These are phyloP conservation scores for Yarrowia sp. DNA, from an alignment of 805 yeast species.

Conservation along the genomic window DNA sequence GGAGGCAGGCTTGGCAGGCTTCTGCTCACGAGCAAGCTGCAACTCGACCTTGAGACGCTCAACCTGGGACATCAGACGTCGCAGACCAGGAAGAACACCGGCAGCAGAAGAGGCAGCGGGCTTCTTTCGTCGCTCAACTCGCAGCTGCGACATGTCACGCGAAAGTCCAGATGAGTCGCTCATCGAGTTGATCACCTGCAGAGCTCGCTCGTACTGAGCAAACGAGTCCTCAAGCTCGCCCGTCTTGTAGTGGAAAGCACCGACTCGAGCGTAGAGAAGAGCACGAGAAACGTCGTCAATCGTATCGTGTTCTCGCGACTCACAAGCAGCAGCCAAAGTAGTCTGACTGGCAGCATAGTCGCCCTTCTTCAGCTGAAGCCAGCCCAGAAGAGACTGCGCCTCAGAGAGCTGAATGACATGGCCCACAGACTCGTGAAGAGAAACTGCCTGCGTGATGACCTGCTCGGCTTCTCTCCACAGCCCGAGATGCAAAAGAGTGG, in stretches of 20 bases:
- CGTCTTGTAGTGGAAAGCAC: neutral
- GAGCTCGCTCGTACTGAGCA: neutral
- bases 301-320: neutral
- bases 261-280: neutral
- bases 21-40: neutral
- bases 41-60: neutral
- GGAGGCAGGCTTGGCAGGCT: neutral
- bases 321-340: neutral
- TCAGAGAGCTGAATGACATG: neutral
- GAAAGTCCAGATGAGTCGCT: neutral
- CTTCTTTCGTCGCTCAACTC: constrained; percentile 14
- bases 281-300: neutral
- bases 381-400: neutral
- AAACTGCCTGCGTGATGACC: neutral
- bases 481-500: neutral
- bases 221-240: neutral
- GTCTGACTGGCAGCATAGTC: neutral
- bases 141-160: constrained; percentile 14
- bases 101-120: neutral
- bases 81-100: neutral
- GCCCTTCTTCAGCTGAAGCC: constrained; percentile 3
- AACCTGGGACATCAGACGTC: neutral
- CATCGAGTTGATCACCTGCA: neutral
- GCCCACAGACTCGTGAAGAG: neutral
- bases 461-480: constrained; percentile 22